Evolutionary conservation across 169 alveolate species (phyloP).

Genomic region (Plasmodium adleri): DNA sequence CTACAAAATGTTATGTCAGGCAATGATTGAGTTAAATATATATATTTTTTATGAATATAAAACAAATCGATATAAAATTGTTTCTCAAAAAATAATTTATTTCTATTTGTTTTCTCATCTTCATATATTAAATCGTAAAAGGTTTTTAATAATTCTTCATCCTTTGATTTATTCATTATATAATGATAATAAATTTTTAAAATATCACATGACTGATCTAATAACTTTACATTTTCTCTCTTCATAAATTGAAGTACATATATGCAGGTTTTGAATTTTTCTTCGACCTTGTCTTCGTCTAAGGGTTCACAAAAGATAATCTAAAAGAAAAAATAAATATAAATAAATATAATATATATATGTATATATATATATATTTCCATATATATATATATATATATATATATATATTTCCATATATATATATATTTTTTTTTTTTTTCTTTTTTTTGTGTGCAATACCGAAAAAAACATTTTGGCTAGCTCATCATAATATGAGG

Average conservation of each 20-base stretch:
- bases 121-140: conserved; percentile 23
- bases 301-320: background rate
- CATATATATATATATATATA: background rate
- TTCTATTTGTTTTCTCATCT: background rate
- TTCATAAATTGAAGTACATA: conserved; percentile 40
- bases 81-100: conserved; percentile 16
- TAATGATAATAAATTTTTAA: conserved; percentile 10
- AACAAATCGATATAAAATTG: conserved; percentile 31
- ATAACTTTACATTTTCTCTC: background rate
- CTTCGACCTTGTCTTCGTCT: background rate
- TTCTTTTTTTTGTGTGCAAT: background rate
- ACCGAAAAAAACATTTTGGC: background rate
- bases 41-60: conserved; percentile 19
- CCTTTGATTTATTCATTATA: background rate
- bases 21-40: background rate
- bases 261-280: conserved; percentile 15
- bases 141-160: background rate
- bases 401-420: background rate
- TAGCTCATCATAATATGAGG: background rate
- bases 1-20: conserved; percentile 25
- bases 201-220: conserved; percentile 1
- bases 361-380: background rate
- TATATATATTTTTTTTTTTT: background rate
- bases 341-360: background rate
- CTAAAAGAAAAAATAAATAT: background rate